These are phyloP conservation scores for Starmerella powellii DNA, from an alignment of 805 yeast genomes.

Conservation along the genomic window DNA sequence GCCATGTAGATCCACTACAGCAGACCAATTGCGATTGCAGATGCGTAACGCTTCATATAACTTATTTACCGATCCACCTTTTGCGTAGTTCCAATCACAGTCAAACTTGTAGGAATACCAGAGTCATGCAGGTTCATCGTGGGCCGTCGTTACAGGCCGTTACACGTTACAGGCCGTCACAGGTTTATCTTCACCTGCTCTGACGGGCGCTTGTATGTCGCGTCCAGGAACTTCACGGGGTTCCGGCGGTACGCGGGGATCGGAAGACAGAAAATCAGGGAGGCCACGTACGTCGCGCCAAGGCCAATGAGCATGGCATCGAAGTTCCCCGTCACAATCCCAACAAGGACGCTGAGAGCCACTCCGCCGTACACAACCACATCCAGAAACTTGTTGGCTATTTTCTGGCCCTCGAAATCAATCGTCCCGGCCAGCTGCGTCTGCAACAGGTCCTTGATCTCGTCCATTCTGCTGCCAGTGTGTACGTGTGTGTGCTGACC, in stretches of 20 bases:
- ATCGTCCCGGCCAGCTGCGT: slow-evolving; percentile 20
- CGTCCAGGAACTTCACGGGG: slow-evolving; percentile 18
- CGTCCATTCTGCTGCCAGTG: slow-evolving; percentile 12
- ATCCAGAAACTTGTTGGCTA: slow-evolving; percentile 6
- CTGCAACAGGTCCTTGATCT: slow-evolving; percentile 12
- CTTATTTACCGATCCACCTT: no score
- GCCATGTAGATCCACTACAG: no score
- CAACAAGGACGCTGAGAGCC: slow-evolving; percentile 12
- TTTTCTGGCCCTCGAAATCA: slow-evolving; percentile 24
- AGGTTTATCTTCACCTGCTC: slow-evolving; percentile 1
- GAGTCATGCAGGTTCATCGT: no score
- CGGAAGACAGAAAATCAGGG: slow-evolving; percentile 19
- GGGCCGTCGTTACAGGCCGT: no score
- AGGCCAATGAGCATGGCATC: slow-evolving; percentile 10
- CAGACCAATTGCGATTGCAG: no score
- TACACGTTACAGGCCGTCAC: no score
- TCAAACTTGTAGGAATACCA: no score
- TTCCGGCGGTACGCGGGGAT: slow-evolving; percentile 18
- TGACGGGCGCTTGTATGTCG: neutral
- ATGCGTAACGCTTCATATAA: no score
- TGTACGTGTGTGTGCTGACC: neutral
- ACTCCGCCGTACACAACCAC: slow-evolving; percentile 13
- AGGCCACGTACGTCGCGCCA: slow-evolving; percentile 11
- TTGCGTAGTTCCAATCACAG: no score
- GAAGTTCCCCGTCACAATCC: slow-evolving; percentile 16